These are phyloP conservation scores for Naganishia antarctica DNA, from an alignment of 768 basidiomycete species.

Conservation along the genomic window DNA sequence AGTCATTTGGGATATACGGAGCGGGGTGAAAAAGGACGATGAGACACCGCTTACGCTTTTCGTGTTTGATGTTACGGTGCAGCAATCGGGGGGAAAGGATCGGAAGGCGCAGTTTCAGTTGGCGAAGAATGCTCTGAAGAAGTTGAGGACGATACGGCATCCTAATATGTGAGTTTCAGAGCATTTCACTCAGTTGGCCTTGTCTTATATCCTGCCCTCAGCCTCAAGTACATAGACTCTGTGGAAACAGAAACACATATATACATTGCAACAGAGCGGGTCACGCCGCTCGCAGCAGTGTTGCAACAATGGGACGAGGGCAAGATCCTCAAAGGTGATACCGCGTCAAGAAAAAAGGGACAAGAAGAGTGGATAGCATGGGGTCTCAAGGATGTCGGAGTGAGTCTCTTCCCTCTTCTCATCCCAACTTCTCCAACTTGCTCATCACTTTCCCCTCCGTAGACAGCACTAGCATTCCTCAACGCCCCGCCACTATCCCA, in stretches of 20 bases:
- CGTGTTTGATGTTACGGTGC: constrained; percentile 63
- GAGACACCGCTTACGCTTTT: constrained; percentile 79
- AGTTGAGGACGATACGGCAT: constrained; percentile 84
- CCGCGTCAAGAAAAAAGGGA: constrained; percentile 53
- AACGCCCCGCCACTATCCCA: constrained; percentile 81
- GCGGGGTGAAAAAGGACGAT: constrained; percentile 88
- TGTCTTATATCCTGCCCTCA: constrained; percentile 21
- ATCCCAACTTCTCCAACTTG: too few species aligned
- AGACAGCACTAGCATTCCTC: constrained; percentile 77
- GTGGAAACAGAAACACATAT: constrained; percentile 81
- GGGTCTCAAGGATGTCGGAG: constrained; percentile 68
- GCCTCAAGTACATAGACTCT: constrained; percentile 85
- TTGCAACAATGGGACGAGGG: constrained; percentile 59
- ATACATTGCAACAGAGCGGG: constrained; percentile 91
- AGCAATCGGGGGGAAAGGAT: constrained; percentile 48
- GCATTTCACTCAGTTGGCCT: not conserved
- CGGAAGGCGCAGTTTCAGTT: constrained; percentile 65
- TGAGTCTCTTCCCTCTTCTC: too few species aligned
- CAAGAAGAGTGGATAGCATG: constrained; percentile 85
- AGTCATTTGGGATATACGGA: constrained; percentile 77
- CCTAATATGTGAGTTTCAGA: constrained; percentile 63
- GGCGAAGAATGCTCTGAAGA: constrained; percentile 83
- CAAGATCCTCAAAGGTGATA: constrained; percentile 16
- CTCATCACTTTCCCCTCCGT: not conserved
- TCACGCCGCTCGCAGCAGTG: constrained; percentile 65